Evolutionary conservation across 768 basidiomycete genomes (phyloP), one percentile per base, ranked within the genome.

Genomic region (Glaciozyma martinii): DNA sequence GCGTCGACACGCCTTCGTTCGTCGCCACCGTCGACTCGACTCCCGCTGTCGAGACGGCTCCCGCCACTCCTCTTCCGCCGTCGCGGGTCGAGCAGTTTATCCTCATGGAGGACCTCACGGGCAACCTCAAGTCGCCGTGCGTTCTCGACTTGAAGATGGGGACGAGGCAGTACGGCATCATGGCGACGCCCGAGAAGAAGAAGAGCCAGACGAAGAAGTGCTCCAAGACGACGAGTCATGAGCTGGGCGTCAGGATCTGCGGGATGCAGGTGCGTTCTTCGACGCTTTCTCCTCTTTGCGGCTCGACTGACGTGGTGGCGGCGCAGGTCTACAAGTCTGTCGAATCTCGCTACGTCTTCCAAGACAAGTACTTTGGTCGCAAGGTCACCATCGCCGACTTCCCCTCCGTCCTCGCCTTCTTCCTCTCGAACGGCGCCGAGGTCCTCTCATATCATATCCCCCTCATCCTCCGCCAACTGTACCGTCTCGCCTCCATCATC

Each of bases 91-190:
- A 95, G 74, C 88, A 97, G 75, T 99, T 98, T 75, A 95, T 99
- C 72, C 82, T 98, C 71, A 95, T 99, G 92, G 95, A 99, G 77
- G 95, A 99, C 74, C 80, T 99, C 56, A 99, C 95, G 3, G 95
- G 95, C 30, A 80, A 88, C 42, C 77, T 95, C 74, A 93, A 88
- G 77, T 83, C 82, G 57, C 89, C 95, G 13, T 99, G 95, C 74
- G 94, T 99, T 49, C 83, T 98, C 73, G 95, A 99, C 77, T 80
- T 99, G 72, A 99, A 99, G 80, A 98, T 98, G 95, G 95, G 95
- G n/a, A 97, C 93, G 37, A 81, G 95, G 42, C 95, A 99, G 78
- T 97, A 98, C 77, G 95, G 95, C 25, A 88, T 94, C 79, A 90
- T 95, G 71, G 95, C 95, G 30, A 88, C 87, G 13, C 78, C 85